These are phyloP conservation scores for Phytophthora syringae DNA, from an alignment of 352 stramenopile species.

Conservation along the genomic window DNA sequence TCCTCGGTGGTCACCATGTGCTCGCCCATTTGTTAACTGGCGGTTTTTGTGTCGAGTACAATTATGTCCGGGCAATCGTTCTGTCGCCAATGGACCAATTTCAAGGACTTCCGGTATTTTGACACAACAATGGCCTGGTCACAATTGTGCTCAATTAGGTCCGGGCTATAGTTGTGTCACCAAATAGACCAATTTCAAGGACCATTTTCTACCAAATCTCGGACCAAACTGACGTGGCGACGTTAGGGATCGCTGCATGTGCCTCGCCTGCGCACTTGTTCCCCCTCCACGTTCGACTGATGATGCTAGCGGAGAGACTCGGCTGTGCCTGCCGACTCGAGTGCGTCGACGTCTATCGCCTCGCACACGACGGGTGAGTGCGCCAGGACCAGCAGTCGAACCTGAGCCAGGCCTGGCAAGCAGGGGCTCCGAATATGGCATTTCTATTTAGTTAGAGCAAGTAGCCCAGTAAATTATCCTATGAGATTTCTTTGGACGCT, in stretches of 20 bases:
- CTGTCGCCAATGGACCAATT: too few relatives aligned
- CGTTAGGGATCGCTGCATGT: not conserved
- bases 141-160: too few relatives aligned
- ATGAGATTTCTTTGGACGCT: too few relatives aligned
- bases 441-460: too few relatives aligned
- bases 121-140: not conserved
- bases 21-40: slow-evolving; percentile 1
- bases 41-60: not conserved
- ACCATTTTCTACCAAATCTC: not conserved
- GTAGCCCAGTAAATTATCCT: too few relatives aligned
- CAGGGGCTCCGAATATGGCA: too few relatives aligned
- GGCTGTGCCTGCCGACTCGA: not conserved
- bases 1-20: slow-evolving; percentile 27
- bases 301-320: not conserved
- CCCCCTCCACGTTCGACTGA: slow-evolving; percentile 9
- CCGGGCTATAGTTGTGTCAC: too few relatives aligned
- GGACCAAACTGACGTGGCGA: slow-evolving; percentile 15
- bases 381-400: not conserved
- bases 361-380: not conserved
- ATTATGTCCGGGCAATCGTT: too few relatives aligned
- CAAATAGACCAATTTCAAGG: too few relatives aligned
- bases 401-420: not conserved
- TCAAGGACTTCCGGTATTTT: too few relatives aligned
- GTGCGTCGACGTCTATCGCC: not conserved
- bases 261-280: slow-evolving; percentile 1